Evolutionary conservation across 2,329 filamentous ascomycete genomes (phyloP), one percentile per base, ranked within the genome.

Genomic region (Hypomyces rosellus): DNA sequence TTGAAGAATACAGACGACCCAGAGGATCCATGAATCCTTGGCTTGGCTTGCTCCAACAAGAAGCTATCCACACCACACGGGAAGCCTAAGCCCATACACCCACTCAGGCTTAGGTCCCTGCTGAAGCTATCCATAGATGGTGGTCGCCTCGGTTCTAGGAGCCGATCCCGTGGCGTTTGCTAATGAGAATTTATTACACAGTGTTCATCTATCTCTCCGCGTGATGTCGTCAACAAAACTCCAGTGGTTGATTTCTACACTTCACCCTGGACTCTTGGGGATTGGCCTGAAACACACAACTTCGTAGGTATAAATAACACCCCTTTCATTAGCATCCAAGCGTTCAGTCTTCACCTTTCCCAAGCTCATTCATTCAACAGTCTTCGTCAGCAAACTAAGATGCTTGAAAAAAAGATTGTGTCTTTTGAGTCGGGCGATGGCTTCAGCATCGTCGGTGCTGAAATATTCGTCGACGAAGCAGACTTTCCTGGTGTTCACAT

Each of bases 401-500:
- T 65, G 62, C 55, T 61, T 51, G 60, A 64, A 38, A 25, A 59
- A 42, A 51, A 48, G 13, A 54, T 63, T 25, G 61, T 65, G 34
- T 48, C 60, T 2, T 63, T 63, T 46, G 51, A 57, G 50, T 36
- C 52, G 8, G 56, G 45, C 18, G 39, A 49, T 42, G 54, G 62
- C 36, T 56, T 68, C 49, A 60, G 47, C 50, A 59, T 68, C 34
- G 54, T 63, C 37, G 58, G 61, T 13, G 61, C 65, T 4, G 54
- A 62, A 1, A 62, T 69, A 33, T 45, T 67, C 25, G 55, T 65
- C 36, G 60, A 65, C 15, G 49, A 60, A 7, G 59, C 59, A 45
- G 65, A 69, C 38, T 59, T 57, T 14, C 44, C 59, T 4, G 67
- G 67, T 9, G 55, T 69, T 14, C 60, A 61, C 22, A 68, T 69